Evolutionary conservation across 2,329 filamentous ascomycete species (phyloP), one percentile per base, ranked within the genome.

Genomic region (Aureobasidium musti): DNA sequence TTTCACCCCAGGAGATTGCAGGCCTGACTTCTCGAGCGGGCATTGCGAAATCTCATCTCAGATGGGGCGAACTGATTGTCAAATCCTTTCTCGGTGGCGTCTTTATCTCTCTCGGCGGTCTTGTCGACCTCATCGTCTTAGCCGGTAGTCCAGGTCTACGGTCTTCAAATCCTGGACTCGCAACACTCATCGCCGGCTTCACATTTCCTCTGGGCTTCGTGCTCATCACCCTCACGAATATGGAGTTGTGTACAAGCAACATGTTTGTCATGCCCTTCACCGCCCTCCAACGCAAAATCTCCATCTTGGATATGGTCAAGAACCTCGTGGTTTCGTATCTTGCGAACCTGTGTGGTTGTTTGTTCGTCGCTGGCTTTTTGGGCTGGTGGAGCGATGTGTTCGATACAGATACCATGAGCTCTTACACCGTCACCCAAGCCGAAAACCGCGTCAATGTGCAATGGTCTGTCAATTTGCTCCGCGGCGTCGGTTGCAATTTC

Each of bases 101-200:
- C 47, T 76, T 76, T 26, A 74, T 77, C 14, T 76, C 77, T 57
- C 73, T 74, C 17, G 74, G 74, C 17, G 75, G 73, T 7, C 76
- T 76, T 52, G 75, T 74, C 57, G 70, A 74, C 23, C 73, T 78
- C 68, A 73, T 76, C 21, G 72, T 75, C n/a, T 72, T 72, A 2
- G 72, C 72, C 1, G 71, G 72, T 17, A 73, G 77, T 59, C 69
- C 74, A 8, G 65, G 69, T 43, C 66, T 71, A 3, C 68, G 69
- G 1, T 10, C 35, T 3, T 69, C 66, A 45, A 71, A 71, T 28
- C 68, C 70, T n/a, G 56, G 65, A 5, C 54, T 71, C 1, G 69
- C 65, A 21, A 69, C 59, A 1, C 50, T 71, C 11, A 57, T 71
- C 35, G 50, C 50, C 33, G 68, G 41, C 3, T 57, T 69, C 19